phyloP scores from a whole-genome alignment of 768 basidiomycete genomes.

The Mycena venus region DNA sequence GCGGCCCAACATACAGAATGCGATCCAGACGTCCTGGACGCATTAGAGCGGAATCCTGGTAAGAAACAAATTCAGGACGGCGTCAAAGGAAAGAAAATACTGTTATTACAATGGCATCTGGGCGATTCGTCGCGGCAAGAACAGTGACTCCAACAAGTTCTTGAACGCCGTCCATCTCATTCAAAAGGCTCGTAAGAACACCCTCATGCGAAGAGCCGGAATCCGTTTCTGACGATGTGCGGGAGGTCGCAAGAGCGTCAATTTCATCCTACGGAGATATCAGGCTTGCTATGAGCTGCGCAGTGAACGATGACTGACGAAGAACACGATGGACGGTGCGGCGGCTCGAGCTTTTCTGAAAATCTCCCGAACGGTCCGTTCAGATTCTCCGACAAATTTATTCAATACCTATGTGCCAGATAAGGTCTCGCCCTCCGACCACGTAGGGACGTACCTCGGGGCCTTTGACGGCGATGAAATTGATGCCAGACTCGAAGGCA shows the following conservation, averaged over 20 bases:
- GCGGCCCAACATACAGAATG: slow-evolving; percentile 94
- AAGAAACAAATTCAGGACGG: background rate
- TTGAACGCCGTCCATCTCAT: slow-evolving; percentile 99
- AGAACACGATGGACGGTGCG: slow-evolving; percentile 96
- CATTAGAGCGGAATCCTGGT: slow-evolving; percentile 93
- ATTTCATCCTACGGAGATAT: slow-evolving; percentile 85
- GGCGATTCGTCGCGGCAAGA: slow-evolving; percentile 95
- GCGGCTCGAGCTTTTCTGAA: slow-evolving; percentile 96
- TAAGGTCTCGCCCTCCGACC: background rate
- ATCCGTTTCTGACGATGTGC: slow-evolving; percentile 72
- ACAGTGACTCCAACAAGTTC: slow-evolving; percentile 95
- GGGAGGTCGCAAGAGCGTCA: slow-evolving; percentile 90
- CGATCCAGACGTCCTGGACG: slow-evolving; percentile 95
- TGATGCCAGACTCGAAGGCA: slow-evolving; percentile 93
- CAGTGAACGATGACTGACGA: slow-evolving; percentile 67
- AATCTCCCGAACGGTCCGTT: slow-evolving; percentile 93
- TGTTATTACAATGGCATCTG: slow-evolving; percentile 87
- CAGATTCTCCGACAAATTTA: slow-evolving; percentile 98
- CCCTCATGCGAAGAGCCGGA: slow-evolving; percentile 80
- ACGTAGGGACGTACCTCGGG: slow-evolving; percentile 78
- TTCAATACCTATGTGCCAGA: slow-evolving; percentile 79
- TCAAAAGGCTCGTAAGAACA: slow-evolving; percentile 91
- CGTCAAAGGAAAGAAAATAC: background rate
- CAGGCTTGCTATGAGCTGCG: background rate
- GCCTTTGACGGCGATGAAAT: slow-evolving; percentile 97